A percentile compares a stretch with the other conserved stretches of the same genome.
phyloP scores from a whole-genome alignment of 1,284 basidiomycete species.

The Omphalotus olearius region DNA sequence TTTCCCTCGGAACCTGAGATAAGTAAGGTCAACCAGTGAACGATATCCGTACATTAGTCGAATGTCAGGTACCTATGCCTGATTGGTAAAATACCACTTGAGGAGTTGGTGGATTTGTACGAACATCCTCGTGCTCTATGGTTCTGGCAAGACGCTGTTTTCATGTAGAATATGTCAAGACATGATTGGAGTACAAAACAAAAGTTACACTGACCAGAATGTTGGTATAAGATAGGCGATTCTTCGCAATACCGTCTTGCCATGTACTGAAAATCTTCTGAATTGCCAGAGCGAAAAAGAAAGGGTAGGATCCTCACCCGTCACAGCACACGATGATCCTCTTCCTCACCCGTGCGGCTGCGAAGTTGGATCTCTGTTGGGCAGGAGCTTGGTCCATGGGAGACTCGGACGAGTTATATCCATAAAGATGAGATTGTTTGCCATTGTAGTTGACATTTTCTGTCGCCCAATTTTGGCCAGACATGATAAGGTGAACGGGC shows the following conservation, averaged over 20 bases:
- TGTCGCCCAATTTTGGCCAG: too few relatives aligned
- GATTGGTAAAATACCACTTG: conserved; percentile 70
- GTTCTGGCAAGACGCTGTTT: conserved; percentile 45
- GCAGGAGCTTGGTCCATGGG: too few relatives aligned
- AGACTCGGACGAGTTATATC: too few relatives aligned
- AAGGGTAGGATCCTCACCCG: conserved; percentile 36
- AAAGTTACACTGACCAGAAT: conserved; percentile 39
- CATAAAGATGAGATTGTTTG: too few relatives aligned
- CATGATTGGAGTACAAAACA: not conserved
- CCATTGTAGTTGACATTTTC: too few relatives aligned
- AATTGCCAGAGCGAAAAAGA: conserved; percentile 2
- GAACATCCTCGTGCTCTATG: conserved; percentile 52
- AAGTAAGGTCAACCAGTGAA: not conserved
- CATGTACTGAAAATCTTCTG: conserved; percentile 32
- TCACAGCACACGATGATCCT: conserved; percentile 68
- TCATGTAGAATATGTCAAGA: not conserved
- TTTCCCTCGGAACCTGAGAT: conserved; percentile 44
- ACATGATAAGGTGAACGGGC: too few relatives aligned
- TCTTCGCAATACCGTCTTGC: conserved; percentile 39
- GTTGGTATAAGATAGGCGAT: conserved; percentile 59
- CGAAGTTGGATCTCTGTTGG: too few relatives aligned
- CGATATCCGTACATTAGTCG: not conserved
- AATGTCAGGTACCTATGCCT: conserved; percentile 40
- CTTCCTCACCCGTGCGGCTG: conserved; percentile 34
- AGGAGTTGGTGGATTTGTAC: conserved; percentile 42